These are phyloP conservation scores for Acanthamoeba sp. DNA, from an alignment of 208 protist species.

Conservation along the genomic window DNA sequence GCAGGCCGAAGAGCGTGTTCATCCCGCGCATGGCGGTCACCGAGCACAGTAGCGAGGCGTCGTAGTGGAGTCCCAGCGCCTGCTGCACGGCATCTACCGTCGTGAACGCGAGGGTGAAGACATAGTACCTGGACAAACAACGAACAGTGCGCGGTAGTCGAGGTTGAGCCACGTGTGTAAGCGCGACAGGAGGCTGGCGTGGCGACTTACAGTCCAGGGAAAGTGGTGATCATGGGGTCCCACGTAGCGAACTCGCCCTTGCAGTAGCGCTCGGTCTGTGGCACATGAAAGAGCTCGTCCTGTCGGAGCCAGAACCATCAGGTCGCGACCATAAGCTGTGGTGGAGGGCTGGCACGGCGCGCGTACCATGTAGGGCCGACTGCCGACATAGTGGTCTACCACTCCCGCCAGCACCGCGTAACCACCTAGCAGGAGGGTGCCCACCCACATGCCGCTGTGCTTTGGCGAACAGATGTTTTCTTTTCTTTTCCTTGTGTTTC, in stretches of 20 bases:
- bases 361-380: conserved; percentile 31
- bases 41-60: background rate
- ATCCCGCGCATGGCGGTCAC: conserved; percentile 46
- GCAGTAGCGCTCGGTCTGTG: conserved; percentile 73
- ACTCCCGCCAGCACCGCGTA: background rate
- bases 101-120: background rate
- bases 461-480: too few species aligned
- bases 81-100: background rate
- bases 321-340: background rate
- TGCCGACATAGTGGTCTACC: background rate
- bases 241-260: conserved; percentile 11
- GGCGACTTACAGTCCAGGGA: conserved; percentile 73
- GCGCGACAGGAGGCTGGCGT: background rate
- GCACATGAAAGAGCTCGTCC: conserved; percentile 76
- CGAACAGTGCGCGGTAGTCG: too few species aligned
- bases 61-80: background rate
- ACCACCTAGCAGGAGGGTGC: background rate
- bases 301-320: background rate
- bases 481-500: too few species aligned
- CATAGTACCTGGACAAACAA: background rate
- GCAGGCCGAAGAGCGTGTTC: conserved; percentile 64
- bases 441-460: background rate
- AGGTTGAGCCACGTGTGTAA: too few species aligned
- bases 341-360: background rate
- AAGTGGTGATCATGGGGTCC: conserved; percentile 80